Conservation (phyloP, 805 yeast genomes). For the Lachancea quebecensis region DNA sequence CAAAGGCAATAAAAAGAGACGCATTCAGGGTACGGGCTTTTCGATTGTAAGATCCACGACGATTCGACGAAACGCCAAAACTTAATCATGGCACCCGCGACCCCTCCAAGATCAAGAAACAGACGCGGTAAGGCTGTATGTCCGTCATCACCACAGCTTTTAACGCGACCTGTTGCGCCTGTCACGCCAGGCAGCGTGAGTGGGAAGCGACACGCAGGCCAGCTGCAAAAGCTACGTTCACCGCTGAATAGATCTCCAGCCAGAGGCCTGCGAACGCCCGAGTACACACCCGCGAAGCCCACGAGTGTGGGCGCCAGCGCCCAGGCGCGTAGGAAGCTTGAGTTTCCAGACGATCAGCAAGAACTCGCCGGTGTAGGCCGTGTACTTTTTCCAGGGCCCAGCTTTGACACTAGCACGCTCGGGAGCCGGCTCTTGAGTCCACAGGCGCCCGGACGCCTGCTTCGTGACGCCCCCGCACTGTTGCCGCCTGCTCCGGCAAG, state of each 20-base stretch:
- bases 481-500: background rate
- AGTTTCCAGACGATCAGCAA: conserved; percentile 9
- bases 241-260: conserved; percentile 12
- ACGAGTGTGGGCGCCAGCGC: conserved; percentile 4
- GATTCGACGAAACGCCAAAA: background rate
- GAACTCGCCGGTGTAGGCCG: conserved; percentile 18
- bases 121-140: conserved; percentile 3
- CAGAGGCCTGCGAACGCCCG: conserved; percentile 29
- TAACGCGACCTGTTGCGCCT: background rate
- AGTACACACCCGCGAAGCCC: conserved; percentile 24
- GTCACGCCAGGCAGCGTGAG: conserved; percentile 11
- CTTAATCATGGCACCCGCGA: conserved; percentile 26
- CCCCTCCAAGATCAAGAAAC: conserved; percentile 29
- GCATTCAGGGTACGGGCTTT: background rate
- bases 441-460: background rate
- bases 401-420: background rate
- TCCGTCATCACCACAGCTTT: conserved; percentile 3
- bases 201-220: conserved; percentile 1
- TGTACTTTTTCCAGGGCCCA: conserved; percentile 20
- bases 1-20: background rate
- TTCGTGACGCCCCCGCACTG: background rate
- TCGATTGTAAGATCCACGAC: background rate
- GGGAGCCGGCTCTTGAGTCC: background rate
- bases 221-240: conserved; percentile 3
- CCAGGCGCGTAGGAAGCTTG: conserved; percentile 5